phyloP scores from a whole-genome alignment of 2,329 filamentous ascomycete genomes.

The Fusarium foetens region DNA sequence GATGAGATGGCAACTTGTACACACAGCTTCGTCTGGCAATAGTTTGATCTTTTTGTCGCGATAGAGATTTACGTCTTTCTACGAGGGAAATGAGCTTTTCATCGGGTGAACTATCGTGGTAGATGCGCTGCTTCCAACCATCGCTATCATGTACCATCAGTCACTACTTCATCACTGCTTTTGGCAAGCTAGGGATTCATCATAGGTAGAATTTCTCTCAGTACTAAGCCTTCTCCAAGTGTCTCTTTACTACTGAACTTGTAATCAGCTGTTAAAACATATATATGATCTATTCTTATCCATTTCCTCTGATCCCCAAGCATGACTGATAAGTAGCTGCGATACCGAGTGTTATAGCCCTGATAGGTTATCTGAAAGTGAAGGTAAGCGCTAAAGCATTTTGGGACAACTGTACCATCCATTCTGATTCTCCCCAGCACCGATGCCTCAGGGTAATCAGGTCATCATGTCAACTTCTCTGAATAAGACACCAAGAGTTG shows the following conservation, averaged over 20 bases:
- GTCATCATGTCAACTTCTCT: neutral
- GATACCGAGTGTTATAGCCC: neutral
- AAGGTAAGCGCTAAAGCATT: constrained; percentile 3
- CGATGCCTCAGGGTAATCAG: neutral
- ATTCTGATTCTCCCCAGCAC: too few relatives aligned
- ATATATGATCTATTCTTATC: rapidly evolving
- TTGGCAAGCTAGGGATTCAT: neutral
- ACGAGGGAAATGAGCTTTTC: neutral
- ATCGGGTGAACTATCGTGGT: neutral
- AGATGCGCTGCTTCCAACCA: neutral
- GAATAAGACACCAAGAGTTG: too few relatives aligned
- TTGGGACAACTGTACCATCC: neutral
- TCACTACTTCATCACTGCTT: neutral
- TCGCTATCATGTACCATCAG: neutral
- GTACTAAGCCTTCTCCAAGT: rapidly evolving
- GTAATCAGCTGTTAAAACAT: rapidly evolving
- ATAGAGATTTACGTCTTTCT: neutral
- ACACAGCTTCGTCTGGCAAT: neutral
- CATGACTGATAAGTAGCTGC: neutral
- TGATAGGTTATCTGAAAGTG: neutral
- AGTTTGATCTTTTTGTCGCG: too few relatives aligned
- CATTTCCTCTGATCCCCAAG: rapidly evolving
- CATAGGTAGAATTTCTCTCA: rapidly evolving
- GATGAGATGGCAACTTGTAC: rapidly evolving
- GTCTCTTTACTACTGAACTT: rapidly evolving